These are phyloP conservation scores for Ascochyta rabiei DNA, from an alignment of 2,329 filamentous ascomycete species.

Conservation along the genomic window DNA sequence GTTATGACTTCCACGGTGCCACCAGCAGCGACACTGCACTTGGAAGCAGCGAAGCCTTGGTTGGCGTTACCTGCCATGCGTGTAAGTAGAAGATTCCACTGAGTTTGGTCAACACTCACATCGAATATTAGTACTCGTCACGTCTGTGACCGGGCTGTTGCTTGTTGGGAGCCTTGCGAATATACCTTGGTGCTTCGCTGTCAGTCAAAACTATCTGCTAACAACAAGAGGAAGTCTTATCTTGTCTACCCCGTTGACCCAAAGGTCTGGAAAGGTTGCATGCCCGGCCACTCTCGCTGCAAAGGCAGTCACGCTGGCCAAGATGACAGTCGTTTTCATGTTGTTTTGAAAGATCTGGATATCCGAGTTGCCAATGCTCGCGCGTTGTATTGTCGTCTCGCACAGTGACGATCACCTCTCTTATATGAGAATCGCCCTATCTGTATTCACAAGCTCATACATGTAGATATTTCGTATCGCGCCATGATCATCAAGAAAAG, in stretches of 20 bases:
- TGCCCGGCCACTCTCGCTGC: slow-evolving; percentile 25
- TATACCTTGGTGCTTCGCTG: slow-evolving; percentile 17
- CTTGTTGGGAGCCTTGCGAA: slow-evolving; percentile 36
- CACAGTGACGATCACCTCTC: background rate
- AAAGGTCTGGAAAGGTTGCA: slow-evolving; percentile 42
- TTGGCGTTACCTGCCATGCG: slow-evolving; percentile 30
- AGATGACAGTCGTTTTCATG: slow-evolving; percentile 25
- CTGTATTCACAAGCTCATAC: background rate
- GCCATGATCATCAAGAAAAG: background rate
- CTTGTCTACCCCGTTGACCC: slow-evolving; percentile 41
- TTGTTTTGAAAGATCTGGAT: background rate
- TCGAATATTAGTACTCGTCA: slow-evolving; percentile 59
- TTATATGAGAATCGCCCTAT: background rate
- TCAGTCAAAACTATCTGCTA: background rate
- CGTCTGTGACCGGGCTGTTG: slow-evolving; percentile 54
- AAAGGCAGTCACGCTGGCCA: slow-evolving; percentile 23
- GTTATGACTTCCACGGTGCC: slow-evolving; percentile 34
- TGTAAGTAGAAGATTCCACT: background rate
- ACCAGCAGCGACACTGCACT: slow-evolving; percentile 57
- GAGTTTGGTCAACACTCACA: slow-evolving; percentile 40
- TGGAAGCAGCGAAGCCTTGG: slow-evolving; percentile 42
- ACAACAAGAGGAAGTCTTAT: slow-evolving; percentile 14
- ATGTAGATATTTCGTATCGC: background rate
- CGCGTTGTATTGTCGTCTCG: background rate
- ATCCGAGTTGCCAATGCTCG: background rate